Base-by-base conservation (phyloP, 1,284 basidiomycete species). In the Malassezia globosa region DNA sequence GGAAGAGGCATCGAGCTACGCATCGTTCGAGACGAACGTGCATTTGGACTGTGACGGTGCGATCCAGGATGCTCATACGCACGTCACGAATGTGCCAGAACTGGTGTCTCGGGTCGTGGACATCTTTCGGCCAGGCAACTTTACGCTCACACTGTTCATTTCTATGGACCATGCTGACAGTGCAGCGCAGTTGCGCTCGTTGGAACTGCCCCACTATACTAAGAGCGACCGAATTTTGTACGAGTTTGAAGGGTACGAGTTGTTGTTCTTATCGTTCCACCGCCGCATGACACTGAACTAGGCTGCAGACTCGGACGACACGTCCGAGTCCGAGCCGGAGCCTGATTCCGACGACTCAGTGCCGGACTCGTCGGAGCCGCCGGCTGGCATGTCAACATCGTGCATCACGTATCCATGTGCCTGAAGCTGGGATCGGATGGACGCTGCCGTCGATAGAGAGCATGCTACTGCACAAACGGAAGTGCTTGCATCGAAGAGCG, bases 11-110 rank as follows among this genome's bases (percentile, higher is more conserved):
- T 95, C 87, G 82, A 92, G 87, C 40, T 99, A 94, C 73, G 94
- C 94, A 42, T 87, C 84, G 61, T 97, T 97, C 75, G 94, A 99
- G 75, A 94, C 88, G 75, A 99, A 99, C 73, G 81, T 96, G n/a
- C 85, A 87, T 3, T 78, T 90, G 19, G 73, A 73, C 27, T 59
- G 56, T 52, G 55, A 65, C 31, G 73, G 24, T 40, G 25, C 35
- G 22, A 24, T 47, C 34, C 24, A 46, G 26, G 29, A 24, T 24
- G 23, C 26, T 5, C 19, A 18, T 24, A 26, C n/a, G 13, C 37
- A 41, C 21, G 81, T 94, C 75, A 78, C 22, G 64, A 24, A 74
- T 21, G 33, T 38, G 27, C 36, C 37, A 41, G 41, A 19, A 37
- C 80, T 97, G 49, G 80, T 97, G 49, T 80, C 81, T 51, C 83